A percentile compares a stretch with the other conserved stretches of the same genome.
phyloP scores from a whole-genome alignment of 495 filamentous ascomycete genomes.

The Neurospora hispaniola region DNA sequence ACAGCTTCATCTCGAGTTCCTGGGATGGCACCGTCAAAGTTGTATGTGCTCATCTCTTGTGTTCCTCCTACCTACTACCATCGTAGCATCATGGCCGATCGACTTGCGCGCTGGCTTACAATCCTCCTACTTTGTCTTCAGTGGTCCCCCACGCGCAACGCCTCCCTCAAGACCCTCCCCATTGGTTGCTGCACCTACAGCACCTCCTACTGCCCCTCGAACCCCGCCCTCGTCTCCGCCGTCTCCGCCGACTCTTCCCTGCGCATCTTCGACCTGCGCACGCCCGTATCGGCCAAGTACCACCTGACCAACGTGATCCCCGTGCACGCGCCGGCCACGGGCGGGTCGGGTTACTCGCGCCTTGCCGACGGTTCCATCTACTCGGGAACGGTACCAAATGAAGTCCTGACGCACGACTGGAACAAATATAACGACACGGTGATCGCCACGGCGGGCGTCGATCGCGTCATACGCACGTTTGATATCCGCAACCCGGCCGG shows the following conservation, averaged over 20 bases:
- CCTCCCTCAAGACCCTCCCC: conserved; percentile 72
- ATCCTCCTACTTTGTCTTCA: conserved; percentile 7
- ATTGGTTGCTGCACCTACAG: conserved; percentile 88
- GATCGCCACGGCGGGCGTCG: conserved; percentile 83
- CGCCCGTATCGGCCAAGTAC: conserved; percentile 68
- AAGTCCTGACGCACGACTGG: conserved; percentile 94
- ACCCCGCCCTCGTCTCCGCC: conserved; percentile 64
- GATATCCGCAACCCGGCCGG: conserved; percentile 65
- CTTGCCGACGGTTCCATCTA: conserved; percentile 22
- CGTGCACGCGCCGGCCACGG: conserved; percentile 49
- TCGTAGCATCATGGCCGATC: neutral
- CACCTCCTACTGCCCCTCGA: conserved; percentile 70
- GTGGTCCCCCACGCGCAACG: conserved; percentile 67
- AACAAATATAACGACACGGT: conserved; percentile 87
- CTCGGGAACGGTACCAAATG: conserved; percentile 36
- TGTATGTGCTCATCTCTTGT: conserved; percentile 25
- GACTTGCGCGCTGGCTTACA: neutral
- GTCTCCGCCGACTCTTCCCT: conserved; percentile 79
- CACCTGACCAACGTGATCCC: conserved; percentile 69
- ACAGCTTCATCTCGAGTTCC: conserved; percentile 73
- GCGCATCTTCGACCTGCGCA: conserved; percentile 81
- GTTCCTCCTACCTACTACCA: neutral
- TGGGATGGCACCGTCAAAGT: conserved; percentile 95
- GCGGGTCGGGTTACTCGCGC: conserved; percentile 22
- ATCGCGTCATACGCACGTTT: conserved; percentile 74